A percentile compares a stretch with the other conserved stretches of the same genome.
Evolutionary conservation across 2,329 filamentous ascomycete species (phyloP).

Genomic region (Colletotrichum melonis): DNA sequence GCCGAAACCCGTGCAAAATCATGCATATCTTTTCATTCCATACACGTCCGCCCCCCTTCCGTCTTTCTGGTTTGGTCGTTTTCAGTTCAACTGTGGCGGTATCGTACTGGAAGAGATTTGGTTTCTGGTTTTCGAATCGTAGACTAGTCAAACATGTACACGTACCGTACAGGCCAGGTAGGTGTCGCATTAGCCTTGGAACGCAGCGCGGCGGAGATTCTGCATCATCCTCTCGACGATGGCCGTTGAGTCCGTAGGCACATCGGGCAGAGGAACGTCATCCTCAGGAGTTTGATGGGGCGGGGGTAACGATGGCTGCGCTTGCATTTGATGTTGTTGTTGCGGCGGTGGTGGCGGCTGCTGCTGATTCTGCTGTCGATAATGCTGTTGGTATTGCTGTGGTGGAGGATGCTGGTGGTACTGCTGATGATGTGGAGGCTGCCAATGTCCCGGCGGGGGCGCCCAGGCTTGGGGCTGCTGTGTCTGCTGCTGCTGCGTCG

Average conservation of each 20-base stretch:
- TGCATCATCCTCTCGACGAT: constrained; percentile 65
- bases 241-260: constrained; percentile 57
- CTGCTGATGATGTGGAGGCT: constrained; percentile 33
- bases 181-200: constrained; percentile 13
- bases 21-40: constrained; percentile 2
- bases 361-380: constrained; percentile 26
- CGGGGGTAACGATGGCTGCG: neutral
- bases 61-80: neutral
- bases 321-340: neutral
- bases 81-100: neutral
- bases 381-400: constrained; percentile 15
- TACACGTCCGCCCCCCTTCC: neutral
- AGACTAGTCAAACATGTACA: constrained; percentile 5
- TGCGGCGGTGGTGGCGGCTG: neutral
- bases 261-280: constrained; percentile 51
- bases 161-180: neutral
- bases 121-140: neutral
- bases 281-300: neutral
- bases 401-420: constrained; percentile 18
- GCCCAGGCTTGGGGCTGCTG: constrained; percentile 10
- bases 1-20: neutral
- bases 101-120: neutral
- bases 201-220: constrained; percentile 57
- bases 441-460: constrained; percentile 4
- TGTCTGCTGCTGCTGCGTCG: constrained; percentile 7